Evolutionary conservation across 2,329 filamentous ascomycete genomes (phyloP).

Genomic region (Penicillium sp.): DNA sequence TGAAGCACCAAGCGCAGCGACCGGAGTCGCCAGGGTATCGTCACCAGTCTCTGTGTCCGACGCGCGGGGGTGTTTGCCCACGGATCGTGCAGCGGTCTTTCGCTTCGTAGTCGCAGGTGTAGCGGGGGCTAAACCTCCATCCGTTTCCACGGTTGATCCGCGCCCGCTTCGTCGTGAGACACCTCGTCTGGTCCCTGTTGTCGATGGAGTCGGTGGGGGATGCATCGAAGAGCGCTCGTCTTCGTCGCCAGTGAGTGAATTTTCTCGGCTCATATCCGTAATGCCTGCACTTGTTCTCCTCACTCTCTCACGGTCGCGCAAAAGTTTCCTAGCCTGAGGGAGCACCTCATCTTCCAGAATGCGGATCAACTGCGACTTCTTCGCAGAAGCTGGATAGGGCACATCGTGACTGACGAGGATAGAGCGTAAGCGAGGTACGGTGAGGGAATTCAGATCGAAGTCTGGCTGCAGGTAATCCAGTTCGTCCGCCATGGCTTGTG

Average conservation of each 20-base stretch:
- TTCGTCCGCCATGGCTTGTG: conserved; percentile 55
- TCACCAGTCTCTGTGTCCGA: conserved; percentile 38
- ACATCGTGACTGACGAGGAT: conserved; percentile 90
- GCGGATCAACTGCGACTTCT: conserved; percentile 84
- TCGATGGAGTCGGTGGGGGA: conserved; percentile 54
- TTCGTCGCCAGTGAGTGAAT: conserved; percentile 59
- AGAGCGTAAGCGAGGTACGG: conserved; percentile 82
- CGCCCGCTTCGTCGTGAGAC: conserved; percentile 55
- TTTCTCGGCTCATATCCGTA: conserved; percentile 67
- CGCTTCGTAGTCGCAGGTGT: conserved; percentile 34
- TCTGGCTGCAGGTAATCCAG: conserved; percentile 81
- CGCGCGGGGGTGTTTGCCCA: conserved; percentile 34
- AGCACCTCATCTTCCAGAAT: conserved; percentile 79
- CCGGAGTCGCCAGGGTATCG: conserved; percentile 36
- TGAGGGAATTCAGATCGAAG: conserved; percentile 82
- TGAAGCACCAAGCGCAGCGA: conserved; percentile 36
- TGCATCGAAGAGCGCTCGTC: conserved; percentile 56
- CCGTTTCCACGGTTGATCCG: conserved; percentile 42
- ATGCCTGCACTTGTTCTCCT: conserved; percentile 89
- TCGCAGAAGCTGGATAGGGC: conserved; percentile 82
- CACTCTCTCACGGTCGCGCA: conserved; percentile 73
- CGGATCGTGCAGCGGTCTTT: conserved; percentile 39
- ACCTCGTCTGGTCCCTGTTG: conserved; percentile 56
- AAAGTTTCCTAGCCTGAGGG: conserved; percentile 75
- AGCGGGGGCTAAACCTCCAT: conserved; percentile 31